Percentiles rank a stretch among this genome's conserved stretches.
Conservation (phyloP, 768 basidiomycete genomes). For the Rhizopogon roseolus region DNA sequence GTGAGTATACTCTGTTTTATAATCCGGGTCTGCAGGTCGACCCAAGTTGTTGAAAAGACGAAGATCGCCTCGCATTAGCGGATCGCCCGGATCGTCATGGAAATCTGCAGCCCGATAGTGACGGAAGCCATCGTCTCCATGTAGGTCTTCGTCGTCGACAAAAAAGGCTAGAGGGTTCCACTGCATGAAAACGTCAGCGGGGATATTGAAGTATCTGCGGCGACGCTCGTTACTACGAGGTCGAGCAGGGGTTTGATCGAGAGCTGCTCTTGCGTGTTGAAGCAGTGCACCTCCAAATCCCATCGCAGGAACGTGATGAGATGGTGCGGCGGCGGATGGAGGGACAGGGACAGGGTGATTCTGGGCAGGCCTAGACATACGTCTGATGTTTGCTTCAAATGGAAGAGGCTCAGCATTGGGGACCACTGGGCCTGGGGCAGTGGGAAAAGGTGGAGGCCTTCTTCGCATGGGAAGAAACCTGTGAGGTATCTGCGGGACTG, state of each 20-base stretch:
- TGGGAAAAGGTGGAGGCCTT: slow-evolving; percentile 25
- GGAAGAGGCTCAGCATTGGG: slow-evolving; percentile 48
- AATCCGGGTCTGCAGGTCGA: slow-evolving; percentile 33
- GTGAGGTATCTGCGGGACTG: slow-evolving; percentile 47
- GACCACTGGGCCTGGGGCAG: slow-evolving; percentile 39
- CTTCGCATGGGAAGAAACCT: slow-evolving; percentile 36
- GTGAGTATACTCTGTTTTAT: slow-evolving; percentile 62
- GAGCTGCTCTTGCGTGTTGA: slow-evolving; percentile 28
- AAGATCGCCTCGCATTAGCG: background rate
- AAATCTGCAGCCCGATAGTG: slow-evolving; percentile 6
- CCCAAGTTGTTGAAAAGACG: background rate
- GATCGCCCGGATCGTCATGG: background rate
- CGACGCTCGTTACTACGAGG: slow-evolving; percentile 1
- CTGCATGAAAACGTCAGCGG: slow-evolving; percentile 24
- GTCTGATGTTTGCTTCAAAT: slow-evolving; percentile 37
- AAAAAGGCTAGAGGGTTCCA: slow-evolving; percentile 23
- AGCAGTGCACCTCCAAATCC: slow-evolving; percentile 64
- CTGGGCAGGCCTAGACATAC: slow-evolving; percentile 14
- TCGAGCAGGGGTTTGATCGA: slow-evolving; percentile 8
- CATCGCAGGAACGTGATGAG: slow-evolving; percentile 55
- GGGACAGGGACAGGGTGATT: slow-evolving; percentile 22
- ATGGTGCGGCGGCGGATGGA: slow-evolving; percentile 37
- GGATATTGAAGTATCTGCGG: slow-evolving; percentile 16
- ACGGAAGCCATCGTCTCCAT: slow-evolving; percentile 14
- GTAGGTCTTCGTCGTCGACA: slow-evolving; percentile 8